Conservation (phyloP, 805 yeast species). For the Kuraishia floccosa region DNA sequence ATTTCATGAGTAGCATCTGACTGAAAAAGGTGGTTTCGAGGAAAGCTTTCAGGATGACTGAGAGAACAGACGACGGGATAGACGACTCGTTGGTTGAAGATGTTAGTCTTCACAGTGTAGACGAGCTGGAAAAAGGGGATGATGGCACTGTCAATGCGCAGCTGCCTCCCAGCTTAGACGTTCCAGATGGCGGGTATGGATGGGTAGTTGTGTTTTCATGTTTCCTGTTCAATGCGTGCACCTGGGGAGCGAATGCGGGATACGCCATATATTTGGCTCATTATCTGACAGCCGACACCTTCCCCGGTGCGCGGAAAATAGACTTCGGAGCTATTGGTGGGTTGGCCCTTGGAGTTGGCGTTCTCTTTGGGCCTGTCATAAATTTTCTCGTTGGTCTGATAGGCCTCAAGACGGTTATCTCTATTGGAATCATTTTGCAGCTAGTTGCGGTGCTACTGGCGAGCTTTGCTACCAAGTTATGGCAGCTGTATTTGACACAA, state of each 20-base stretch:
- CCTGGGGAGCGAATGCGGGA: slow-evolving; percentile 70
- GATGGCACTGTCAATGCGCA: too few species aligned
- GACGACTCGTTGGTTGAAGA: too few species aligned
- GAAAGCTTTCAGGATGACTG: too few species aligned
- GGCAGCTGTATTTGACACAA: slow-evolving; percentile 63
- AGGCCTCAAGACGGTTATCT: slow-evolving; percentile 27
- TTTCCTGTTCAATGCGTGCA: slow-evolving; percentile 37
- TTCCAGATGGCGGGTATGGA: slow-evolving; percentile 60
- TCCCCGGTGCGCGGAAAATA: slow-evolving; percentile 40
- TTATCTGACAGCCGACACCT: slow-evolving; percentile 38
- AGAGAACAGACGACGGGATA: too few species aligned
- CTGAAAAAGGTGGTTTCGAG: too few species aligned
- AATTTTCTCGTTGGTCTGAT: slow-evolving; percentile 31
- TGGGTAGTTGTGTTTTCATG: slow-evolving; percentile 51
- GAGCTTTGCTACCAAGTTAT: slow-evolving; percentile 40
- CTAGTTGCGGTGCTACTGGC: slow-evolving; percentile 50
- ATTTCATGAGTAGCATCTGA: too few species aligned
- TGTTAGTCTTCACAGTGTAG: too few species aligned
- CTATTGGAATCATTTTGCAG: slow-evolving; percentile 37
- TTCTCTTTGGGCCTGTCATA: slow-evolving; percentile 36
- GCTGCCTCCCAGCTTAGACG: slow-evolving; percentile 8
- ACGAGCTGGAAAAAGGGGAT: too few species aligned
- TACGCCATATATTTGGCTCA: slow-evolving; percentile 53
- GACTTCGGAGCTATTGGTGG: slow-evolving; percentile 67
- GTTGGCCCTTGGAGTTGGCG: slow-evolving; percentile 44